These are phyloP conservation scores for Pseudocercospora cruenta DNA, from an alignment of 2,329 filamentous ascomycete species.

Conservation along the genomic window DNA sequence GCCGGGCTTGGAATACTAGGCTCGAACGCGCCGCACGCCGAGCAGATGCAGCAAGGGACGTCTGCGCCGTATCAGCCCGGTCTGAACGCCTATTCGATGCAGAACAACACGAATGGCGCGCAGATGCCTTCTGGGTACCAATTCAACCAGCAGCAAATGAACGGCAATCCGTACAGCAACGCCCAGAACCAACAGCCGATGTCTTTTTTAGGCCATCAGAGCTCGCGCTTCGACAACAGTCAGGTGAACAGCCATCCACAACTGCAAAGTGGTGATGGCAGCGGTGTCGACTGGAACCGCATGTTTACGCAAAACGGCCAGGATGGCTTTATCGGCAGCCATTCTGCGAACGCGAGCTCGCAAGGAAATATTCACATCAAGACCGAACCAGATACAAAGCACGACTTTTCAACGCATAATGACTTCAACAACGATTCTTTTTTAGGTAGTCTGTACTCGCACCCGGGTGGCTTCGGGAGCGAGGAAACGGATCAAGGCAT, in stretches of 20 bases:
- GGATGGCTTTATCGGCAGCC: constrained; percentile 51
- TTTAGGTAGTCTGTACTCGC: constrained; percentile 54
- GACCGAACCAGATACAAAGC: constrained; percentile 48
- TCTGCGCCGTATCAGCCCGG: constrained; percentile 36
- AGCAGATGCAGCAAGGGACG: constrained; percentile 32
- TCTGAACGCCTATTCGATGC: constrained; percentile 41
- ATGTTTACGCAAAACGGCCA: constrained; percentile 51
- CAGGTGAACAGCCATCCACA: constrained; percentile 38
- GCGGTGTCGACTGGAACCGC: constrained; percentile 48
- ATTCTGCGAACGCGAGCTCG: constrained; percentile 50
- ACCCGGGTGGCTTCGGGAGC: constrained; percentile 47
- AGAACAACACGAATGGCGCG: constrained; percentile 34
- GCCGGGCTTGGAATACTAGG: constrained; percentile 39
- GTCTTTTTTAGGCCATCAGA: constrained; percentile 45
- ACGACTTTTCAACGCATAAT: constrained; percentile 41
- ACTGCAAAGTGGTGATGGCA: constrained; percentile 36
- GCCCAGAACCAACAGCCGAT: constrained; percentile 34
- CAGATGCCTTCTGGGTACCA: constrained; percentile 37
- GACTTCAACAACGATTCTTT: constrained; percentile 52
- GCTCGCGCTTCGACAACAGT: constrained; percentile 43
- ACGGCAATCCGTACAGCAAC: constrained; percentile 35
- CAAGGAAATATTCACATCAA: constrained; percentile 43
- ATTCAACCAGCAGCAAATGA: constrained; percentile 36
- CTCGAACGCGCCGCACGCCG: constrained; percentile 33
- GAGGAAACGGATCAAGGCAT: constrained; percentile 40